phyloP scores from a whole-genome alignment of 2,329 filamentous ascomycete genomes.

The Fusarium pseudocircinatum region DNA sequence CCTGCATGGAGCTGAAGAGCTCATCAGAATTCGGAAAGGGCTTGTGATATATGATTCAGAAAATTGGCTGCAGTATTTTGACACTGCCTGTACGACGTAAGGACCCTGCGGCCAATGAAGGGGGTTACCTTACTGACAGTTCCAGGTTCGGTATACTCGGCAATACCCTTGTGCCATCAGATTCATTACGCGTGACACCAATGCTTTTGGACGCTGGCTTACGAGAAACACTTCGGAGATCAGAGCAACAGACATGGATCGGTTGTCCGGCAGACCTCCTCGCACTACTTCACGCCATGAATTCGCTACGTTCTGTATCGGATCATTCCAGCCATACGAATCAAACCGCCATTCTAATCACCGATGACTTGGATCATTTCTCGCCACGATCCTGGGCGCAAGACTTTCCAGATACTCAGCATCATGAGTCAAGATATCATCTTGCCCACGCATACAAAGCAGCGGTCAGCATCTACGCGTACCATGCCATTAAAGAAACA shows the following conservation, averaged over 20 bases:
- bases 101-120: no score
- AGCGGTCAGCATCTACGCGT: background rate
- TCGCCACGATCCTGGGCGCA: background rate
- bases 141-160: background rate
- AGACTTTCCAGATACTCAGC: background rate
- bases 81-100: background rate
- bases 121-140: background rate
- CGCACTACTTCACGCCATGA: fast-evolving
- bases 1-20: background rate
- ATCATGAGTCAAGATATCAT: background rate
- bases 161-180: fast-evolving
- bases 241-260: background rate
- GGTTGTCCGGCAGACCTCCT: background rate
- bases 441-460: background rate
- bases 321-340: fast-evolving
- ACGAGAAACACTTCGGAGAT: fast-evolving
- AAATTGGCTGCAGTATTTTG: background rate
- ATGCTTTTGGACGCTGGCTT: fast-evolving
- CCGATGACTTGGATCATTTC: fast-evolving
- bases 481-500: fast-evolving
- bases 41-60: fast-evolving
- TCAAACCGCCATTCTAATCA: fast-evolving
- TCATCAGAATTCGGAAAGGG: background rate
- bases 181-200: fast-evolving
- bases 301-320: background rate